Evolutionary conservation across 2,329 filamentous ascomycete genomes (phyloP), one percentile per base, ranked within the genome.

Genomic region (Xylaria sp.): DNA sequence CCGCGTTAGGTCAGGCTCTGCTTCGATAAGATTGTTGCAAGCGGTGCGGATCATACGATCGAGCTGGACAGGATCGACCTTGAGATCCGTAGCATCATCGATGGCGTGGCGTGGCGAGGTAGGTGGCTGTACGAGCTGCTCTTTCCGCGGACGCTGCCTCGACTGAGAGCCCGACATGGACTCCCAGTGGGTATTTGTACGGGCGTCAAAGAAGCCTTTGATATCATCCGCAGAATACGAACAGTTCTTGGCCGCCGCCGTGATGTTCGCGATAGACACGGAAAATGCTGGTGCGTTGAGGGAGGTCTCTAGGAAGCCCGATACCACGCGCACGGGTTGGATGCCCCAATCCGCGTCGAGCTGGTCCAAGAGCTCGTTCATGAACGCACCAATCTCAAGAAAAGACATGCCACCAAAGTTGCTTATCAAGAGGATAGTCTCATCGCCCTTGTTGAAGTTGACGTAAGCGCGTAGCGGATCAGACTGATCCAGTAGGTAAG

Each of bases 271-370:
- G 51, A 92, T 69, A 3, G 88, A 89, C 5, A 92, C 82, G 14
- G 87, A 89, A 71, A 92, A 92, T 0, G 88, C 89, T 0, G 89
- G 83, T 0, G 88, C 89, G 67, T 92, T 91, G 69, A 92, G 82
- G 15, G 87, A 90, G 0, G 89, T 91, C 82, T 91, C 90, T 59
- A 89, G 83, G 28, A 85, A 87, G 1, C 89, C 89, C 0, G 82
- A 78, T 54, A 85, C 81, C 54, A 90, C 82, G 31, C 89, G 80
- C 3, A 80, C 79, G 0, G 84, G 84, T 49, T 77, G 73, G 4
- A 85, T 78, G 5, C 77, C 76, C 81, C 83, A 87, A 62, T 79
- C 72, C 0, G 60, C 65, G 6, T 75, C 75, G 11, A 87, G 74
- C 69, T 86, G 84, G 40, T 78, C 77, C 6, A 85, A 78, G 11